A percentile compares a stretch with the other conserved stretches of the same genome.
These are phyloP conservation scores for Glycine soja DNA, from an alignment of 306 rosid species.

Conservation along the genomic window DNA sequence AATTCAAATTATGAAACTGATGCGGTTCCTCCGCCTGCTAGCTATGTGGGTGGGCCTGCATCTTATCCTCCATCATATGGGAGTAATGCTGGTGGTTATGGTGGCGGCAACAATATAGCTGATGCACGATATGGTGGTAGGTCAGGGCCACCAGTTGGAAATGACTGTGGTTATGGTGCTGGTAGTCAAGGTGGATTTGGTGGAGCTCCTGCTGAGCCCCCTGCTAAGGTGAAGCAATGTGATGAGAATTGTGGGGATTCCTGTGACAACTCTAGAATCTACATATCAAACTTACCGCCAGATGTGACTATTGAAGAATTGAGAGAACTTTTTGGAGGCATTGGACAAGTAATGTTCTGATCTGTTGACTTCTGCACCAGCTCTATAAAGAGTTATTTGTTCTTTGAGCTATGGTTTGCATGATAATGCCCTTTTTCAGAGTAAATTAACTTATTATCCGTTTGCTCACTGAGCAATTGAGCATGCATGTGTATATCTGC, in stretches of 20 bases:
- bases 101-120: conserved; percentile 53
- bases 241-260: conserved; percentile 85
- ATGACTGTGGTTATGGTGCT: conserved; percentile 62
- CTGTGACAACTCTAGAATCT: conserved; percentile 97
- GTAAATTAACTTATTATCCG: background rate
- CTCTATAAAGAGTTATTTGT: conserved; percentile 18
- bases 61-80: conserved; percentile 90
- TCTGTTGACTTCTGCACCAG: conserved; percentile 41
- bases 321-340: conserved; percentile 94
- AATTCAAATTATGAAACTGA: conserved; percentile 74
- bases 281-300: conserved; percentile 91
- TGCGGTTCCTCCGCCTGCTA: conserved; percentile 92
- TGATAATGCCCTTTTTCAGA: background rate
- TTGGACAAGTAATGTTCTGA: conserved; percentile 88
- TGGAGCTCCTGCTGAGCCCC: conserved; percentile 67
- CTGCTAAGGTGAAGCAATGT: conserved; percentile 89
- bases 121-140: conserved; percentile 68
- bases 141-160: conserved; percentile 63
- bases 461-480: background rate
- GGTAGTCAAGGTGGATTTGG: conserved; percentile 80
- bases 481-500: background rate
- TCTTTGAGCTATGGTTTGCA: conserved; percentile 10
- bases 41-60: conserved; percentile 82
- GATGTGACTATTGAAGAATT: conserved; percentile 93
- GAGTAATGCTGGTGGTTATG: conserved; percentile 69